Percentiles rank a stretch among this genome's conserved stretches.
Evolutionary conservation across 805 yeast species (phyloP).

Genomic region (Nakazawaea wickerhamii): DNA sequence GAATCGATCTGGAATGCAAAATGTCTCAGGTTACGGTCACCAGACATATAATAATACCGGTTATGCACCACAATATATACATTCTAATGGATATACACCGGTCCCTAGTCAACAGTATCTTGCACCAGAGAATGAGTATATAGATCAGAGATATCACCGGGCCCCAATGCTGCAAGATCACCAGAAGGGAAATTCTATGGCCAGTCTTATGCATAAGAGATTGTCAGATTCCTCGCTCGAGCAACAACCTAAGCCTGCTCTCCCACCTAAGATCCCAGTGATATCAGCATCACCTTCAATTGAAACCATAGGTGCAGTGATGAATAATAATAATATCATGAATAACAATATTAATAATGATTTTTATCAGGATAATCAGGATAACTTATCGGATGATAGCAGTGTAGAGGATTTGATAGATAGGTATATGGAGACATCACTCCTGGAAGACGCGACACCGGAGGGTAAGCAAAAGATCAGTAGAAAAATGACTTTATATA

Average conservation of each 20-base stretch:
- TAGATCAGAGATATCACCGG: not conserved
- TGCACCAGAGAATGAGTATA: not conserved
- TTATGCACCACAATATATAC: not conserved
- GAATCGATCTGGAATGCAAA: no score
- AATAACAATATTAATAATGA: not conserved
- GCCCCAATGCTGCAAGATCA: not conserved
- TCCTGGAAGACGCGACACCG: not conserved
- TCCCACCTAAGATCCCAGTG: slow-evolving; percentile 12
- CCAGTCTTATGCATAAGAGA: not conserved
- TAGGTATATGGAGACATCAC: slow-evolving; percentile 4
- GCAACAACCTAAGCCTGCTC: not conserved
- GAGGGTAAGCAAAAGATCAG: not conserved
- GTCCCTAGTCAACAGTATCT: no score
- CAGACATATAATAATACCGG: no score
- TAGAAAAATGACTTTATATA: not conserved
- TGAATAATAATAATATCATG: not conserved
- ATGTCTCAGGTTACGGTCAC: no score
- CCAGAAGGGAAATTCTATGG: not conserved
- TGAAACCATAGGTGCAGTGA: not conserved
- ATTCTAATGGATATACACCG: no score
- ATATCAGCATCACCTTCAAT: slow-evolving; percentile 7
- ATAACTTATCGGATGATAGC: not conserved
- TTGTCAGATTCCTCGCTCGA: not conserved
- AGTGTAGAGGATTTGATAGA: slow-evolving; percentile 12
- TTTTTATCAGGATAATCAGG: not conserved